A percentile compares a stretch with the other conserved stretches of the same genome.
These are phyloP conservation scores for Apiotrichum porosum DNA, from an alignment of 1,284 basidiomycete genomes.

Conservation along the genomic window DNA sequence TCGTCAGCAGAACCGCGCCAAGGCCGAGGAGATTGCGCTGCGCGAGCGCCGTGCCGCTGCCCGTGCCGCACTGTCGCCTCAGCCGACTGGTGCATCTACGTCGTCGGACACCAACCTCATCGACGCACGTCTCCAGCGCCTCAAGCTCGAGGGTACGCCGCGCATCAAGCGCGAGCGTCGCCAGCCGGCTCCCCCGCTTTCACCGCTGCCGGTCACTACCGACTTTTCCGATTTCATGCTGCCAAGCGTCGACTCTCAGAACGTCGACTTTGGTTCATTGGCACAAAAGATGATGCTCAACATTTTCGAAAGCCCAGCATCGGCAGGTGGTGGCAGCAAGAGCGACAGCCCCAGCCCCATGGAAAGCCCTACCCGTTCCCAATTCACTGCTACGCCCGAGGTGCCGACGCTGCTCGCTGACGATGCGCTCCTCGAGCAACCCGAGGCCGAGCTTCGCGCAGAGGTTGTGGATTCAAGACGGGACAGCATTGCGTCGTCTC, in stretches of 20 bases:
- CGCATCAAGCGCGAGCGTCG: slow-evolving; percentile 49
- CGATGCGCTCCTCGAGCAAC: slow-evolving; percentile 1
- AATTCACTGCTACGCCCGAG: neutral
- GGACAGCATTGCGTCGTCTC: too few species aligned
- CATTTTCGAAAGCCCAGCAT: slow-evolving; percentile 11
- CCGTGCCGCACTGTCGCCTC: slow-evolving; percentile 43
- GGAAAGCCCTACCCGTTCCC: neutral
- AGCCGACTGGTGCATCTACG: slow-evolving; percentile 40
- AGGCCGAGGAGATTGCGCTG: slow-evolving; percentile 50
- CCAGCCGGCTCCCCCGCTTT: slow-evolving; percentile 43
- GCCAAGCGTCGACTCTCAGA: slow-evolving; percentile 39
- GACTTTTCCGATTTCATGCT: slow-evolving; percentile 50
- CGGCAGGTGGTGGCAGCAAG: too few species aligned
- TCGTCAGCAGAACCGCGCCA: slow-evolving; percentile 62
- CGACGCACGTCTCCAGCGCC: slow-evolving; percentile 67
- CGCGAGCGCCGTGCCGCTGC: slow-evolving; percentile 36
- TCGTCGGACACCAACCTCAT: slow-evolving; percentile 56
- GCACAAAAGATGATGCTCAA: slow-evolving; percentile 35
- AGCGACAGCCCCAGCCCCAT: neutral
- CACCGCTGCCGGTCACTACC: slow-evolving; percentile 46
- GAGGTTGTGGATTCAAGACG: neutral
- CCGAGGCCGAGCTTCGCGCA: slow-evolving; percentile 3
- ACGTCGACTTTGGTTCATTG: slow-evolving; percentile 34
- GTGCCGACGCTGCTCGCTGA: neutral
- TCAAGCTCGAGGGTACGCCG: slow-evolving; percentile 62